phyloP scores from a whole-genome alignment of 2,329 filamentous ascomycete genomes.

The Talaromyces sp. region DNA sequence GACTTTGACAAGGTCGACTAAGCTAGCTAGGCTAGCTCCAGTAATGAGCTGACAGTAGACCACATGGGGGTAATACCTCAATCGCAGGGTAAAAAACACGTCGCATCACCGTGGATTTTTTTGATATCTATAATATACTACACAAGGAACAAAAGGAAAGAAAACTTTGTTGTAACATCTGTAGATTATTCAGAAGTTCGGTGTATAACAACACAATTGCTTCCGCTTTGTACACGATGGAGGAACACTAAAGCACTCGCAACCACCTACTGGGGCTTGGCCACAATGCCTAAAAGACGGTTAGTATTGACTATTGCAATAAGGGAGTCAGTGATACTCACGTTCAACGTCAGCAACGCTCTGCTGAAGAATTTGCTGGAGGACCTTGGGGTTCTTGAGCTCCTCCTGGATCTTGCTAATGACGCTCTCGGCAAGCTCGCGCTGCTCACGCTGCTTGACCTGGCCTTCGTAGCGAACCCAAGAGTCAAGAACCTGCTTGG shows the following conservation, averaged over 20 bases:
- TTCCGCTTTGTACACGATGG: slow-evolving; percentile 39
- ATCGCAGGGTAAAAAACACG: background rate
- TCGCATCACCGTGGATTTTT: background rate
- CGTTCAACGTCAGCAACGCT: slow-evolving; percentile 95
- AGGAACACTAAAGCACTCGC: slow-evolving; percentile 4
- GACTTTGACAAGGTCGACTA: background rate
- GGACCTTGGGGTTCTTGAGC: slow-evolving; percentile 92
- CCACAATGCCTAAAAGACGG: slow-evolving; percentile 29
- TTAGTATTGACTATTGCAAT: slow-evolving; percentile 14
- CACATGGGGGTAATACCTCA: background rate
- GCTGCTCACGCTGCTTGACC: slow-evolving; percentile 98
- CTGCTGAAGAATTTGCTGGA: slow-evolving; percentile 97
- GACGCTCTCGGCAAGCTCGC: slow-evolving; percentile 84
- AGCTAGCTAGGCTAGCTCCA: background rate
- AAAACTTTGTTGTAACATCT: slow-evolving; percentile 17
- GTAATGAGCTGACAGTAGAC: background rate
- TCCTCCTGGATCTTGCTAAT: slow-evolving; percentile 99
- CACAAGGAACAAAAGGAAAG: slow-evolving; percentile 13
- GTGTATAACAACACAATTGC: slow-evolving; percentile 24
- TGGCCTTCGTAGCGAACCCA: slow-evolving; percentile 99
- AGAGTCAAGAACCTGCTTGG: slow-evolving; percentile 91
- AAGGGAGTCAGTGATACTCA: slow-evolving; percentile 45
- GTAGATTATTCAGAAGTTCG: slow-evolving; percentile 27
- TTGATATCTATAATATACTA: slow-evolving; percentile 11
- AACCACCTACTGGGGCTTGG: slow-evolving; percentile 37